phyloP scores from a whole-genome alignment of 2,329 filamentous ascomycete species.

The Xylaria sp. region DNA sequence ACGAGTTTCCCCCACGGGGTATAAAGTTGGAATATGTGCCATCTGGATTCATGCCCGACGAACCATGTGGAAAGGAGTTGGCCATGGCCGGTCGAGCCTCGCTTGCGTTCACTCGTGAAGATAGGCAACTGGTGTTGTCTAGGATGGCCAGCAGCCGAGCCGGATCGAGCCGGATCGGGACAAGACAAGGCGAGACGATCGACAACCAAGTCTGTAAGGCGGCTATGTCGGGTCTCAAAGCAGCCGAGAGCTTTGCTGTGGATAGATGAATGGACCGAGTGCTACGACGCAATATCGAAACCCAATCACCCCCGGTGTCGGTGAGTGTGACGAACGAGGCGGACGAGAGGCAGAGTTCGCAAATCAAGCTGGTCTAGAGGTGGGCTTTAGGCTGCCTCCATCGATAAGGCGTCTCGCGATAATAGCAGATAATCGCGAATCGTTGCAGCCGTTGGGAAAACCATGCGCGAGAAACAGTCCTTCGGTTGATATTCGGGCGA shows the following conservation, averaged over 20 bases:
- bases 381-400: conserved; percentile 26
- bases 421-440: neutral
- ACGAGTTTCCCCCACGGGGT: conserved; percentile 54
- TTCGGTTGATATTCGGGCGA: conserved; percentile 1
- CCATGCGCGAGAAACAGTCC: neutral
- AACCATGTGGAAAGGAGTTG: conserved; percentile 56
- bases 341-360: conserved; percentile 1
- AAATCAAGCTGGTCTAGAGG: conserved; percentile 9
- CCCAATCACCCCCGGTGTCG: neutral
- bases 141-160: neutral
- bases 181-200: neutral
- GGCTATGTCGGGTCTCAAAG: conserved; percentile 12
- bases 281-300: neutral
- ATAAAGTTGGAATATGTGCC: conserved; percentile 49
- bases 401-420: conserved; percentile 17
- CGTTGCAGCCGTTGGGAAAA: neutral
- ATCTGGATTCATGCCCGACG: conserved; percentile 51
- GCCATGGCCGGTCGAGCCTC: conserved; percentile 51
- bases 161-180: neutral
- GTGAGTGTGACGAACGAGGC: neutral
- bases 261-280: too few species aligned
- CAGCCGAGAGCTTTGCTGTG: neutral
- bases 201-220: neutral
- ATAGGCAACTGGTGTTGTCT: neutral
- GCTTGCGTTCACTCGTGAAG: conserved; percentile 34